Evolutionary conservation across 2,329 filamentous ascomycete species (phyloP).

Genomic region (Paecilomyces sp.): DNA sequence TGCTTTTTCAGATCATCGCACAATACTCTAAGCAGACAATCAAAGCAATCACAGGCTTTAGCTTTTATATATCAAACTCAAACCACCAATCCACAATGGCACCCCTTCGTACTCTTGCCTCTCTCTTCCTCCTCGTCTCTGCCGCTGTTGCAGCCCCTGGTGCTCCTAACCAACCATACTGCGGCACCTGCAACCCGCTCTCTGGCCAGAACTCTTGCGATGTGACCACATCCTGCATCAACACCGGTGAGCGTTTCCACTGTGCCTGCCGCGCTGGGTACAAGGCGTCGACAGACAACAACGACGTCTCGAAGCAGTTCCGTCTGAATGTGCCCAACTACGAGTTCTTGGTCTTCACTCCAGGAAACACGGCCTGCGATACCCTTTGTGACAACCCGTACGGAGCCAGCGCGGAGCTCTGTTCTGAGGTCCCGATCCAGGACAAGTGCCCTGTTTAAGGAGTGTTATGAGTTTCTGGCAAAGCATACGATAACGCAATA

Average conservation of each 20-base stretch:
- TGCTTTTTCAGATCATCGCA: neutral
- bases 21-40: neutral
- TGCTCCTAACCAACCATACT: constrained; percentile 14
- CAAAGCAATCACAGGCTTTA: neutral
- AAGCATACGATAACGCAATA: too few species aligned
- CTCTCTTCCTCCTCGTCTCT: constrained; percentile 16
- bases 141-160: constrained; percentile 14
- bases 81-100: neutral
- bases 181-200: constrained; percentile 33
- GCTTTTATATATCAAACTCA: neutral
- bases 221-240: constrained; percentile 39
- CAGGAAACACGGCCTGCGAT: constrained; percentile 27
- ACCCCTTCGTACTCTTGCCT: constrained; percentile 4
- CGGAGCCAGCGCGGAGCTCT: constrained; percentile 22
- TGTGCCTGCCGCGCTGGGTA: constrained; percentile 36
- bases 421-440: constrained; percentile 26
- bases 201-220: constrained; percentile 35
- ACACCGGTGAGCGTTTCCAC: constrained; percentile 32
- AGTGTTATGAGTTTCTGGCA: too few species aligned
- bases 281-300: constrained; percentile 26
- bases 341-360: constrained; percentile 32
- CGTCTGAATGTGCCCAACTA: constrained; percentile 31
- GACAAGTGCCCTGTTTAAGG: constrained; percentile 20
- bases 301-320: constrained; percentile 26
- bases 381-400: constrained; percentile 28